Conservation (phyloP, 257 asterid species). For the Solanum megistacrolobum region DNA sequence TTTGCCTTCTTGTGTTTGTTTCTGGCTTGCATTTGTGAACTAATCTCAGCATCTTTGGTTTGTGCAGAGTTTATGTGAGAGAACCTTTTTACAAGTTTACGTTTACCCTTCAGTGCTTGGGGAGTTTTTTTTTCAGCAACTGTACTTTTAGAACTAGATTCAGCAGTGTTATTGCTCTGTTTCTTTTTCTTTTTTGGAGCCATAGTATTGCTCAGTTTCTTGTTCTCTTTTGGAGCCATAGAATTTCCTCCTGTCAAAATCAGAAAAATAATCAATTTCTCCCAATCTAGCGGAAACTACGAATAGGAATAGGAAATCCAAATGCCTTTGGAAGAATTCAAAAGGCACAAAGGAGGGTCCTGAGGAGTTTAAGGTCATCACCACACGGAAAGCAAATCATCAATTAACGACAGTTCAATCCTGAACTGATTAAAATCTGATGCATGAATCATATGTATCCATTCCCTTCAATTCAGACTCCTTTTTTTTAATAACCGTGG, state of each 20-base stretch:
- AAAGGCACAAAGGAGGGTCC: background rate
- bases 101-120: background rate
- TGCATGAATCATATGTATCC: background rate
- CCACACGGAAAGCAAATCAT: background rate
- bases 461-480: background rate
- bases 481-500: background rate
- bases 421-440: background rate
- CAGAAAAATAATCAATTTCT: background rate
- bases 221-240: conserved; percentile 27
- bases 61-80: conserved; percentile 20
- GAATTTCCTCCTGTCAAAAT: conserved; percentile 4
- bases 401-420: background rate
- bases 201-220: conserved; percentile 22
- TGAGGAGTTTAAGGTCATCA: background rate
- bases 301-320: background rate
- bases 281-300: background rate
- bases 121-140: background rate
- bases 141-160: background rate
- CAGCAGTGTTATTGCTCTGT: conserved; percentile 11
- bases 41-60: conserved; percentile 20
- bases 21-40: conserved; percentile 7
- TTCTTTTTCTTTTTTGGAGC: conserved; percentile 14
- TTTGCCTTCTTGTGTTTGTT: conserved; percentile 22
- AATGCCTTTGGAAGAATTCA: background rate
- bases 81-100: conserved; percentile 15